Evolutionary conservation across 495 filamentous ascomycete genomes (phyloP).

Genomic region (Diplogelasinospora grovesii): DNA sequence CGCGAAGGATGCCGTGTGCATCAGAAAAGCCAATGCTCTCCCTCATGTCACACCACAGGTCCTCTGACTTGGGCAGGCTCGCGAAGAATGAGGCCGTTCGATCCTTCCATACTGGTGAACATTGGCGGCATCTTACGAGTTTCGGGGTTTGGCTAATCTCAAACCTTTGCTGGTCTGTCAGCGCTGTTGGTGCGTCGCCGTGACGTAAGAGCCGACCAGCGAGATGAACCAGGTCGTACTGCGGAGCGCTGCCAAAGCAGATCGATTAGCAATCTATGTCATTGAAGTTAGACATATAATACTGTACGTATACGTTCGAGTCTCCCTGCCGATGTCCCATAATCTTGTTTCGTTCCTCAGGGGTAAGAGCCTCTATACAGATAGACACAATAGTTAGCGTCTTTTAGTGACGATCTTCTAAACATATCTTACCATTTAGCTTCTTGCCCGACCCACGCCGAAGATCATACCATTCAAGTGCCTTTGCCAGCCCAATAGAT

Average conservation of each 20-base stretch:
- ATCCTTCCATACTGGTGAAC: too few relatives aligned
- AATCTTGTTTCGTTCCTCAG: neutral
- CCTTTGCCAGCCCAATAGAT: neutral
- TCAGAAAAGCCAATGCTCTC: too few relatives aligned
- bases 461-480: neutral
- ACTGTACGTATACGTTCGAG: neutral
- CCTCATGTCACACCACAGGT: too few relatives aligned
- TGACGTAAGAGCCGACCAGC: neutral
- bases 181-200: neutral
- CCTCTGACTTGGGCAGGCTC: too few relatives aligned
- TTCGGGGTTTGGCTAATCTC: neutral
- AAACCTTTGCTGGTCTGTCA: neutral
- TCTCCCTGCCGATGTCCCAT: slow-evolving; percentile 1
- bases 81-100: too few relatives aligned
- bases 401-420: neutral
- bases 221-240: neutral
- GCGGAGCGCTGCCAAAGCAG: neutral
- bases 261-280: neutral
- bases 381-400: too few relatives aligned
- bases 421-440: neutral
- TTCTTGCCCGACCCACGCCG: neutral
- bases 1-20: too few relatives aligned
- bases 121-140: too few relatives aligned
- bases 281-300: neutral
- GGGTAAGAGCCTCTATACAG: neutral